Evolutionary conservation across 1,284 basidiomycete genomes (phyloP).

Genomic region (Sporisorium exsertum): DNA sequence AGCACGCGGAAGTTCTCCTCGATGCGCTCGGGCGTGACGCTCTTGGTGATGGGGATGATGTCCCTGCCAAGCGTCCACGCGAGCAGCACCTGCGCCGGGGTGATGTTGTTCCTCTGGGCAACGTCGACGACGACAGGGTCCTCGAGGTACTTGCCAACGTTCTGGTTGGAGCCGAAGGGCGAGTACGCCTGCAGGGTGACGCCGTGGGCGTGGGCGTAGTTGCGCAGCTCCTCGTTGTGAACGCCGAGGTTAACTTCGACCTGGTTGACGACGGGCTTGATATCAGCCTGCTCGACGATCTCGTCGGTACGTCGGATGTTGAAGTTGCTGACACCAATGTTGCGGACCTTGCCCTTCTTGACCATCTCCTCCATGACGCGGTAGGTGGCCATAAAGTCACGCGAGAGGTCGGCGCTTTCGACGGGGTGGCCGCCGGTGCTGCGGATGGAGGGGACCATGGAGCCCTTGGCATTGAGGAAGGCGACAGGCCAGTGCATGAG

Average conservation of each 20-base stretch:
- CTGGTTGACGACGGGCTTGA: constrained; percentile 64
- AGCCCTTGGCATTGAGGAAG: constrained; percentile 59
- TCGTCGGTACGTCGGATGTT: constrained; percentile 62
- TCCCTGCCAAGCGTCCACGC: constrained; percentile 59
- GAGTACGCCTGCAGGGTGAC: constrained; percentile 62
- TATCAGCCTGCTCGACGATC: constrained; percentile 36
- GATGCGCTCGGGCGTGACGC: constrained; percentile 48
- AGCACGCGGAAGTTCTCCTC: constrained; percentile 57
- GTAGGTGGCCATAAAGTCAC: constrained; percentile 59
- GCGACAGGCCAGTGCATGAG: constrained; percentile 79
- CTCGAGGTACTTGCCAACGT: constrained; percentile 51
- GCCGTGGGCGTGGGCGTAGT: constrained; percentile 73
- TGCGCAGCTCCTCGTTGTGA: constrained; percentile 82
- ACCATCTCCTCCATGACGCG: constrained; percentile 63
- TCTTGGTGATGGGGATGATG: constrained; percentile 59
- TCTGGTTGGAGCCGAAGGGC: constrained; percentile 57
- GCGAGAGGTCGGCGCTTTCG: constrained; percentile 76
- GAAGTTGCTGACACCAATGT: constrained; percentile 75
- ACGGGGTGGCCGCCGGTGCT: constrained; percentile 72
- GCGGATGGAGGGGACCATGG: constrained; percentile 54
- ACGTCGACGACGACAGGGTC: constrained; percentile 57
- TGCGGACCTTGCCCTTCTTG: constrained; percentile 64
- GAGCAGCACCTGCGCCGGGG: constrained; percentile 59
- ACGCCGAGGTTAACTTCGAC: constrained; percentile 64
- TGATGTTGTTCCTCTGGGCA: constrained; percentile 59